Base-by-base conservation (phyloP, 140 eudicot species). In the Anethum foeniculum region DNA sequence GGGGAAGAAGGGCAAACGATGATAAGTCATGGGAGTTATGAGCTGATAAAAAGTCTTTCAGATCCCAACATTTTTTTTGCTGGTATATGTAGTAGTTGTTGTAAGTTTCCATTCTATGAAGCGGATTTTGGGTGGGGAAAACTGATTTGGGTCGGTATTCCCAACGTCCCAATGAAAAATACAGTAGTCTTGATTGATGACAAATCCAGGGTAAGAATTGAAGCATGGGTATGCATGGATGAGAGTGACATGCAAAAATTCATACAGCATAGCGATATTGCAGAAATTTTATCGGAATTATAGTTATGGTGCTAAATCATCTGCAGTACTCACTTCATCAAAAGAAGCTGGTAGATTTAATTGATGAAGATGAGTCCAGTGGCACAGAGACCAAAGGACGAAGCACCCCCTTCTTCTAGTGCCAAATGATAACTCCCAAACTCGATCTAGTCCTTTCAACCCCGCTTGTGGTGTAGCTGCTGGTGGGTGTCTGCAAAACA, bases 101-200 rank as follows among this genome's bases (percentile, higher is more conserved):
- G 78, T 39, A 80, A 39, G 79, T 75, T 84, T 36, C 81, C 86
- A 11, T 80, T 84, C 1, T 84, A 80, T 76, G 86, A 80, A 84
- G 84, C 43, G 3, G 84, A 84, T 79, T 79, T 79, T 25, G 81
- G 73, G 0, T 60, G 52, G 58, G 81, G 81, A 58, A 79, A 39
- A 12, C 81, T 75, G 5, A 15, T 10, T 38, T 79, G 81, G 81
- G 43, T 43, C 7, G n/a, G 81, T 64, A 14, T 23, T 38, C 58
- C 46, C 25, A 79, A 21, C 23, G 16, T 79, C 23, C 56, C 72
- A 1, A 0, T 41, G 12, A 62, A 79, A 58, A 79, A 79, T 64
- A 27, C 44, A 18, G 44, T 79, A 21, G 36, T 79, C 19, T 41
- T 79, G 75, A 58, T 62, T 30, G 75, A 79, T 79, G 41, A 60